These are phyloP conservation scores for Dactylellina parvicollis DNA, from an alignment of 2,329 filamentous ascomycete species.

Conservation along the genomic window DNA sequence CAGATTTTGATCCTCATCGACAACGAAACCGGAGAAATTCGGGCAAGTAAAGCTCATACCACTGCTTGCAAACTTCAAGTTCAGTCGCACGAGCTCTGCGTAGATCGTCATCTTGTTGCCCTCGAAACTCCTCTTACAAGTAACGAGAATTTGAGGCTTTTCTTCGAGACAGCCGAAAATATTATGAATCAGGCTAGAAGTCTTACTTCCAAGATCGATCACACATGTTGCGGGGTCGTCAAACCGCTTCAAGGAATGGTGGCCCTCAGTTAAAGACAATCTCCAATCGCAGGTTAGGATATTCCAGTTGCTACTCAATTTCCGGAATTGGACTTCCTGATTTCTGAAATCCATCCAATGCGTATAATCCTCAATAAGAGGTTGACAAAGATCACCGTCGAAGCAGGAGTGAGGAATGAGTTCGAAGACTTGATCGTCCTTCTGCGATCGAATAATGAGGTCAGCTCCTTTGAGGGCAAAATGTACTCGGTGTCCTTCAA, in stretches of 20 bases:
- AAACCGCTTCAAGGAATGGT: conserved; percentile 57
- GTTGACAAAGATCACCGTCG: conserved; percentile 58
- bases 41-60: conserved; percentile 62
- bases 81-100: conserved; percentile 64
- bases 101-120: conserved; percentile 57
- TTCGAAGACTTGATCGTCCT: conserved; percentile 56
- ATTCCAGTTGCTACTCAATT: conserved; percentile 46
- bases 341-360: conserved; percentile 65
- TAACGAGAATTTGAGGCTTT: conserved; percentile 58
- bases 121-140: background rate
- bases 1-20: conserved; percentile 65
- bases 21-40: conserved; percentile 65
- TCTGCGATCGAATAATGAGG: conserved; percentile 60
- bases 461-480: conserved; percentile 57
- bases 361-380: conserved; percentile 62
- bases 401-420: conserved; percentile 60
- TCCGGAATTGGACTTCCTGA: conserved; percentile 59
- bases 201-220: conserved; percentile 61
- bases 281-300: conserved; percentile 58
- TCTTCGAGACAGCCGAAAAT: conserved; percentile 62
- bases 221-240: conserved; percentile 55
- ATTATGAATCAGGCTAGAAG: conserved; percentile 59
- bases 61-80: conserved; percentile 64
- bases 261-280: conserved; percentile 56
- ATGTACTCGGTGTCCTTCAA: conserved; percentile 54